Percentiles rank a stretch among this genome's conserved stretches.
Conservation (phyloP, 2,329 filamentous ascomycete species). For the Macrophomina pseudophaseolina region DNA sequence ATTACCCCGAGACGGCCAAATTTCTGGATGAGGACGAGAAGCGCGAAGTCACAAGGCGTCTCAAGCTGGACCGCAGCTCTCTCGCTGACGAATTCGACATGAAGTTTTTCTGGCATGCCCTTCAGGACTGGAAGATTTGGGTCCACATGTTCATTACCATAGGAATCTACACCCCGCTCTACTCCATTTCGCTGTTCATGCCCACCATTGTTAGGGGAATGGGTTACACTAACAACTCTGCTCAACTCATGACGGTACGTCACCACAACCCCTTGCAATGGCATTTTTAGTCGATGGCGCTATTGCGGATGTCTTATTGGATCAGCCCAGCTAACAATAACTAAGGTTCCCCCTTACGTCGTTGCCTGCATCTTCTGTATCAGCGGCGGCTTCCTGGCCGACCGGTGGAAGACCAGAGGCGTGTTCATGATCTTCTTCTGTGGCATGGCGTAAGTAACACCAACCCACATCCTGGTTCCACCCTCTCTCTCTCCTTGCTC, state of each 20-base stretch:
- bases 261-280: no score
- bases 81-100: constrained; percentile 45
- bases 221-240: constrained; percentile 64
- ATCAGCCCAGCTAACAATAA: neutral
- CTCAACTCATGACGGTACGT: constrained; percentile 63
- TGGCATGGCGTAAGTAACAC: constrained; percentile 9
- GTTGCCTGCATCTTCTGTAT: constrained; percentile 45
- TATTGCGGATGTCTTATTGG: no score
- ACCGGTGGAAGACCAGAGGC: constrained; percentile 28
- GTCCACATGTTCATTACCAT: constrained; percentile 49
- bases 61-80: constrained; percentile 30
- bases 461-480: neutral
- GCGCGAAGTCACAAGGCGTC: constrained; percentile 58
- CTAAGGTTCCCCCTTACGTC: constrained; percentile 64
- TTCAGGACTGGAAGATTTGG: constrained; percentile 51
- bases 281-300: no score
- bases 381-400: constrained; percentile 38
- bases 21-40: constrained; percentile 58
- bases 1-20: constrained; percentile 62
- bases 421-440: constrained; percentile 18
- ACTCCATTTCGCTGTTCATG: constrained; percentile 53
- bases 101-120: constrained; percentile 45
- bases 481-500: neutral
- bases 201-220: constrained; percentile 69
- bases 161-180: constrained; percentile 48